phyloP scores from a whole-genome alignment of 306 rosid genomes.

The Delonix regia region DNA sequence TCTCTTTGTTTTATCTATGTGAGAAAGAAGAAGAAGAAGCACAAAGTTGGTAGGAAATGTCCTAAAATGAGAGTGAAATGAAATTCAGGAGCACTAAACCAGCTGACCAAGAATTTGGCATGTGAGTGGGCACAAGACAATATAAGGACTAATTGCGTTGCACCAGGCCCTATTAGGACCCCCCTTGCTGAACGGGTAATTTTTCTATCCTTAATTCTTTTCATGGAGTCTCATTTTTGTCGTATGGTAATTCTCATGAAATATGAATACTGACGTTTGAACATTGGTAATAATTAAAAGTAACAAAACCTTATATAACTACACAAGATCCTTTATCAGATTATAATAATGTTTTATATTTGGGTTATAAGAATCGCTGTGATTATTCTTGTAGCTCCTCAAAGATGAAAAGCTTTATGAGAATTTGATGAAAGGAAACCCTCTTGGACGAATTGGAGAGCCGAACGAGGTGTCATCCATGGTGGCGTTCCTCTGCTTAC shows the following conservation, averaged over 20 bases:
- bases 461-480: conserved; percentile 55
- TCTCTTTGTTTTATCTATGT: neutral
- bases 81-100: conserved; percentile 80
- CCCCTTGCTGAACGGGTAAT: no score
- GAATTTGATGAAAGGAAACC: conserved; percentile 22
- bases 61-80: neutral
- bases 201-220: no score
- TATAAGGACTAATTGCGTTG: no score
- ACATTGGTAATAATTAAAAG: no score
- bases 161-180: no score
- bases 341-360: no score
- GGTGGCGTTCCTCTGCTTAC: conserved; percentile 66
- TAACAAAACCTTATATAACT: no score
- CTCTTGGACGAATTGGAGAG: conserved; percentile 52
- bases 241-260: no score
- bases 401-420: neutral
- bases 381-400: neutral
- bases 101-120: conserved; percentile 61
- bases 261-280: no score
- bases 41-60: neutral
- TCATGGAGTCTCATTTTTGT: no score
- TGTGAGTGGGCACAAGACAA: no score
- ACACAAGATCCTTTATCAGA: no score
- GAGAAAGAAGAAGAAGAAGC: neutral
- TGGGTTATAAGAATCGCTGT: neutral